Base-by-base conservation (phyloP, 2,329 filamentous ascomycete genomes). In the Berkeleyomyces basicola region DNA sequence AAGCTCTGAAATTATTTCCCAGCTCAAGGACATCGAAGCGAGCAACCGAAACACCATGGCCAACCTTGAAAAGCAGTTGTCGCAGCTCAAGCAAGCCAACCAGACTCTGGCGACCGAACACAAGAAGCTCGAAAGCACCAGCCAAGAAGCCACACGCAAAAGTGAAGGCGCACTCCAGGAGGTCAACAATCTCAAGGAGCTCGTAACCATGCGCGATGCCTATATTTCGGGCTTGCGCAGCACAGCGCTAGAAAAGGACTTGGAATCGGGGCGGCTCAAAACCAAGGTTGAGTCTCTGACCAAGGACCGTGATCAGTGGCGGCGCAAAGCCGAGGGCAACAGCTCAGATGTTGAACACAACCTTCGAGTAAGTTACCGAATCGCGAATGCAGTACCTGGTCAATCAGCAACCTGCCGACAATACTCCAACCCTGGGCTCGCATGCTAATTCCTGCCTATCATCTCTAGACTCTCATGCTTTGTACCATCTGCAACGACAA, bases 401-500 rank as follows among this genome's bases (percentile, higher is more conserved):
- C 23, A 23, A 23, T 1, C 2, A 23, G 23, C 23, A 23, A 23
- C 23, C 23, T 23, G 23, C 2, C 23, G 23, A 14, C n/a, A 16
- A 7, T 47, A 7, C 44, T 47, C 11, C 44, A 6, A 47, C n/a
- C n/a, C 44, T n/a, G n/a, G 44, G 4, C 7, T 47, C 23, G 44
- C 23, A 37, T 37, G 39, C 55, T 58, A 43, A 58, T 37, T 6
- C 14, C 11, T 3, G 23, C 23, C 23, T 60, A 0, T 46, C 14
- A 31, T n/a, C 16, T n/a, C 46, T 49, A 64, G 62, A 66, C 64
- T n/a, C 59, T 66, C 33, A 64, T 66, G 64, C 83, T 95, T 60
- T 99, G 93, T 76, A 89, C 90, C 9, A 88, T 97, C 59, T 99
- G 95, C 76, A 88, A 90, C 68, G 86, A 84, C 70, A 89, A 92